A percentile compares a stretch with the other conserved stretches of the same genome.
Conservation (phyloP, 352 stramenopile genomes). For the Phytophthora nicotianae region DNA sequence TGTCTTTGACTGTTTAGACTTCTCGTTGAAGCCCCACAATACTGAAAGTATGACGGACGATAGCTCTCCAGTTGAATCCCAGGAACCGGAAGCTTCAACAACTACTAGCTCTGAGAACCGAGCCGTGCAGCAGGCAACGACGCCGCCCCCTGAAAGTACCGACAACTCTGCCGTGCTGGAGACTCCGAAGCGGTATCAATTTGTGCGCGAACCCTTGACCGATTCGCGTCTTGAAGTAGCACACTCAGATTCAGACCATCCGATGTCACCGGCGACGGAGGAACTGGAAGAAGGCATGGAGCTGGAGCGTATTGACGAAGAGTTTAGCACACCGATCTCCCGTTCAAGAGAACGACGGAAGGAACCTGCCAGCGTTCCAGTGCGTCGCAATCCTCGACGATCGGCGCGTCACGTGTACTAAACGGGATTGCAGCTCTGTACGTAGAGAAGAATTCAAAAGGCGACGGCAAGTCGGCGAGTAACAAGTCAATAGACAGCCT, state of each 20-base stretch:
- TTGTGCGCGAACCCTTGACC: slow-evolving; percentile 70
- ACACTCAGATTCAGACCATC: slow-evolving; percentile 30
- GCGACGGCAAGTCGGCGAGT: background rate
- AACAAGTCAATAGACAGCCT: slow-evolving; percentile 24
- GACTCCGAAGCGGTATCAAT: slow-evolving; percentile 81
- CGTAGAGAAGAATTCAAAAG: slow-evolving; percentile 27
- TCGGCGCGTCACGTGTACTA: slow-evolving; percentile 74
- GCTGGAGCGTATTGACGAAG: slow-evolving; percentile 79
- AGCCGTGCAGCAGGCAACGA: slow-evolving; percentile 37
- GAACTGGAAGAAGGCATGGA: slow-evolving; percentile 78
- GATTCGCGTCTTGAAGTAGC: slow-evolving; percentile 57
- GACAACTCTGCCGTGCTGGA: slow-evolving; percentile 41
- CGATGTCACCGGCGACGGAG: slow-evolving; percentile 59
- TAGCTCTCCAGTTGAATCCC: slow-evolving; percentile 24
- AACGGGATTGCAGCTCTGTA: slow-evolving; percentile 18
- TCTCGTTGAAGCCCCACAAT: slow-evolving; percentile 48
- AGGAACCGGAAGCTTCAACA: slow-evolving; percentile 27
- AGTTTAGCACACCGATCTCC: slow-evolving; percentile 78
- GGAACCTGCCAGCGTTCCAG: slow-evolving; percentile 60
- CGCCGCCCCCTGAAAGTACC: slow-evolving; percentile 37
- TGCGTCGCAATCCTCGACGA: slow-evolving; percentile 78
- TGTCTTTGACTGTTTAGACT: slow-evolving; percentile 31
- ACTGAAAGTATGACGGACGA: slow-evolving; percentile 27
- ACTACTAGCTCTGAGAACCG: slow-evolving; percentile 28
- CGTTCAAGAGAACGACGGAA: slow-evolving; percentile 56